phyloP scores from a whole-genome alignment of 805 yeast species.

The Blastobotrys muscicola region DNA sequence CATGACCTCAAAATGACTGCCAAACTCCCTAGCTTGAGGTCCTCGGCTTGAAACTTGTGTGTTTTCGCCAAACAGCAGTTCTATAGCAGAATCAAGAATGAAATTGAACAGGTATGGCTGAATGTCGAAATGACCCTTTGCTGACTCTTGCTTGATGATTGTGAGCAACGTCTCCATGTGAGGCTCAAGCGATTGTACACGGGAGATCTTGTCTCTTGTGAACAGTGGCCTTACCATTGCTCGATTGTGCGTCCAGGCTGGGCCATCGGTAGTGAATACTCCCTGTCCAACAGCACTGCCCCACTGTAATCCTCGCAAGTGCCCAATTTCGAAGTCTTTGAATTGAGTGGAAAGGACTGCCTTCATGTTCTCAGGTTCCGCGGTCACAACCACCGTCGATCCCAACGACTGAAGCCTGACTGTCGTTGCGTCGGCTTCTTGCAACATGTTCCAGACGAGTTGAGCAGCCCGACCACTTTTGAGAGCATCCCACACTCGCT shows the following conservation, averaged over 20 bases:
- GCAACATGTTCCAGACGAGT: too few species aligned
- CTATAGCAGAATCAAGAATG: conserved; percentile 30
- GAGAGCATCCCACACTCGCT: too few species aligned
- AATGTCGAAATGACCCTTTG: conserved; percentile 17
- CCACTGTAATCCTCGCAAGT: conserved; percentile 20
- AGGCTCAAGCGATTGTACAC: conserved; percentile 17
- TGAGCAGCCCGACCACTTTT: too few species aligned
- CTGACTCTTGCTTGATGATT: conserved; percentile 3
- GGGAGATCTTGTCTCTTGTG: conserved; percentile 25
- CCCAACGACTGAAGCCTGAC: conserved; percentile 2
- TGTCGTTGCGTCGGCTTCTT: neutral
- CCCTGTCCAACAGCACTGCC: conserved; percentile 27
- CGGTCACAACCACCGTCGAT: conserved; percentile 7
- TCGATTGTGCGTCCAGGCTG: conserved; percentile 30
- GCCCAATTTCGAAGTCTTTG: conserved; percentile 26
- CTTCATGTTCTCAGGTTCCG: conserved; percentile 26
- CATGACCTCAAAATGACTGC: conserved; percentile 17
- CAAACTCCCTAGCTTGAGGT: conserved; percentile 14
- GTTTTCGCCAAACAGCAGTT: conserved; percentile 28
- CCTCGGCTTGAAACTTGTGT: conserved; percentile 8
- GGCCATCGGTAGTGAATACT: conserved; percentile 29
- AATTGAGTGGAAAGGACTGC: conserved; percentile 26
- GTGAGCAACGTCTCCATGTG: conserved; percentile 23
- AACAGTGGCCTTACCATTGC: conserved; percentile 31
- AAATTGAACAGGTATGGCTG: conserved; percentile 23